Base-by-base conservation (phyloP, 192 early-diverging fungal species). In the Coemansia sp. region DNA sequence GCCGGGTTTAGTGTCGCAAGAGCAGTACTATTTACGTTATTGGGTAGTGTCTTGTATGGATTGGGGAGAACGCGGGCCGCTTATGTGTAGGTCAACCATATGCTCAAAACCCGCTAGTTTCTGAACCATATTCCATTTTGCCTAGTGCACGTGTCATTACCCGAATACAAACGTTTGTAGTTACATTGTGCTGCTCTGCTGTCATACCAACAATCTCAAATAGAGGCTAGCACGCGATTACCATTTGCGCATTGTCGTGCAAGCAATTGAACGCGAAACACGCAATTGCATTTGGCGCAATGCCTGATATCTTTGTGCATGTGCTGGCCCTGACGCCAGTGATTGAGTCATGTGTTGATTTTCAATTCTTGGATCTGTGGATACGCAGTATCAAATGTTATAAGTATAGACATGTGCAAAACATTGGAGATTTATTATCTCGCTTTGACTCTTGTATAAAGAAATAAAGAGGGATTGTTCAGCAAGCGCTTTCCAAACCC, bases 231-330 rank as follows among this genome's bases (percentile, higher is more conserved):
- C 24, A 54, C 3, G 59, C 59, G 14, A 57, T 61, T 27, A 69
- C 59, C 23, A 65, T 38, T 3, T 10, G 22, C 29, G 62, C 24
- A 3, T 75, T 51, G 2, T 43, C 38, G 7, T 65, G 52, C 19
- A 81, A 18, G 35, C 62, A 68, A 50, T 81, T 73, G 27, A 81
- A 81, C 19, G 78, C 69, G 4, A 68, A 68, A 20, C 69, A 68
- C 26, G 65, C 69, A 6, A 81, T 57, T 1, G 18, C 54, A 14
- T 26, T 38, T 3, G 43, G 38, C 1, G 23, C 62, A 11, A 81
- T 39, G 6, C 49, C 39, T 1, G 11, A 37, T 18, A 81, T 38
- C 59, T 75, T 69, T 32, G 32, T 69, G 66, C 1, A 63, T 75
- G 38, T 72, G 72, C 24, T 23, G 35, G 14, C 69, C 73, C 19